Conservation (phyloP, 1,284 basidiomycete species). For the Leccinum fallax region DNA sequence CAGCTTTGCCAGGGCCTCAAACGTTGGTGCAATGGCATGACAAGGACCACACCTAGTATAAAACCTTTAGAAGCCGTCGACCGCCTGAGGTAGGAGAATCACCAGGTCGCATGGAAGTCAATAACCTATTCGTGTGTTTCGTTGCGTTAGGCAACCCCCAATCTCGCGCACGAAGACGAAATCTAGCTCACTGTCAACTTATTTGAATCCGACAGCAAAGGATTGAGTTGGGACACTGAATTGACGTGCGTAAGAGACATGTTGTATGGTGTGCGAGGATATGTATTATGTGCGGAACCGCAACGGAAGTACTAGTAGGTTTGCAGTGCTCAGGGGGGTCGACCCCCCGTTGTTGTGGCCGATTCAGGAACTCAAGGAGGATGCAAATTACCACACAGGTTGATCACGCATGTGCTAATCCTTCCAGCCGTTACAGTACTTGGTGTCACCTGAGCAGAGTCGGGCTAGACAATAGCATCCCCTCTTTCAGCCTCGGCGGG, state of each 20-base stretch:
- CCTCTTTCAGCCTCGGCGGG: not conserved
- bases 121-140: conserved; percentile 63
- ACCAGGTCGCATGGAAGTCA: conserved; percentile 83
- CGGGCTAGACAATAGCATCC: not conserved
- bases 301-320: no score
- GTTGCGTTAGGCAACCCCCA: not conserved
- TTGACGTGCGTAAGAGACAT: conserved; percentile 66
- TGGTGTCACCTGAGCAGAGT: not conserved
- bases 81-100: conserved; percentile 16
- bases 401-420: not conserved
- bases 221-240: conserved; percentile 62
- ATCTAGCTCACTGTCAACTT: conserved; percentile 60
- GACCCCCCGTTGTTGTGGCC: no score
- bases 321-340: no score
- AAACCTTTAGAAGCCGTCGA: conserved; percentile 12
- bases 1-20: conserved; percentile 65
- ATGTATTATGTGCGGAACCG: not conserved
- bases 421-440: not conserved
- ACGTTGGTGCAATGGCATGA: conserved; percentile 74
- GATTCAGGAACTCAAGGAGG: no score
- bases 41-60: conserved; percentile 76
- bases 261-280: not conserved
- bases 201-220: conserved; percentile 58
- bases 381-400: not conserved
- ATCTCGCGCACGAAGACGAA: not conserved